phyloP scores from a whole-genome alignment of 495 filamentous ascomycete species.

The Penicillium paxilli region DNA sequence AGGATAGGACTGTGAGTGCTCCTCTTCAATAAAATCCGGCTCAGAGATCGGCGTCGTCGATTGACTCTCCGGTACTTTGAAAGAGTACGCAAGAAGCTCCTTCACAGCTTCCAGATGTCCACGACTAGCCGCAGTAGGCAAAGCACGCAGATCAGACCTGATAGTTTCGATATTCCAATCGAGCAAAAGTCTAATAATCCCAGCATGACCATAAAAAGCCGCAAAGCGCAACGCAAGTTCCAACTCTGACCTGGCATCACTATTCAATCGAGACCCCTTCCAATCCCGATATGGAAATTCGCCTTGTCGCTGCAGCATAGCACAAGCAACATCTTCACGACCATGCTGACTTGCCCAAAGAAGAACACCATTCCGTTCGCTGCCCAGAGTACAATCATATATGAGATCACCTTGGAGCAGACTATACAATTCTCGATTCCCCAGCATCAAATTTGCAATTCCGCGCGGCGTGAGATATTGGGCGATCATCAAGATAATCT shows the following conservation, averaged over 20 bases:
- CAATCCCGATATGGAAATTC: neutral
- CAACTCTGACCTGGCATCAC: neutral
- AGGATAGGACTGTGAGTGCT: neutral
- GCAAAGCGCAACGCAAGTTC: neutral
- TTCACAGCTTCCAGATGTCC: neutral
- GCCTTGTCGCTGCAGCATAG: neutral
- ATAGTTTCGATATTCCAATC: neutral
- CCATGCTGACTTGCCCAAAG: neutral
- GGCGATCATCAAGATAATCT: neutral
- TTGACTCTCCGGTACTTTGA: neutral
- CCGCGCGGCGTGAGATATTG: neutral
- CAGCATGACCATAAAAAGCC: neutral
- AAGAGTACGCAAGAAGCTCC: neutral
- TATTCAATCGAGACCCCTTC: neutral
- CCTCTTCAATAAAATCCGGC: neutral
- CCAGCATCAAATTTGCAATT: neutral
- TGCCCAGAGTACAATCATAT: neutral
- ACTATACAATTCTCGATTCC: neutral
- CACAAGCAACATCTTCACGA: neutral
- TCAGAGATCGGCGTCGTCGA: neutral
- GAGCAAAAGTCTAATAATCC: neutral
- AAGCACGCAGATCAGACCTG: neutral
- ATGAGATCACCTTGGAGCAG: neutral
- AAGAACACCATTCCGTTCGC: neutral
- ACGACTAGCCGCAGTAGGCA: neutral